Evolutionary conservation across 1,284 basidiomycete genomes (phyloP).

Genomic region (Blastosporella zonata): DNA sequence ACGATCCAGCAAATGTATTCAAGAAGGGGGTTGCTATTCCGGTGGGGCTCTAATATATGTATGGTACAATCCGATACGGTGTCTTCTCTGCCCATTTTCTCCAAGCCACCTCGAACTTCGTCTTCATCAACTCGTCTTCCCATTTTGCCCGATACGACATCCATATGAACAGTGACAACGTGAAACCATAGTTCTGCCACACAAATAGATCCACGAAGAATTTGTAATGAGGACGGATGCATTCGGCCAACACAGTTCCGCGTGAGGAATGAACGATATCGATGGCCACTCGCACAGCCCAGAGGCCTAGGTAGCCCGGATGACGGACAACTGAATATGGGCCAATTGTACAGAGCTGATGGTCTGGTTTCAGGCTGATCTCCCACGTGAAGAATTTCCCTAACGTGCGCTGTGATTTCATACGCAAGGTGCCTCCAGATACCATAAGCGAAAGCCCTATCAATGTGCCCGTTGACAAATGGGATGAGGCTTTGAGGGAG

Average conservation of each 20-base stretch:
- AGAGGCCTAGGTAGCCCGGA: conserved; percentile 8
- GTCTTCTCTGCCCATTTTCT: conserved; percentile 4
- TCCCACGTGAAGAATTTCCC: conserved; percentile 12
- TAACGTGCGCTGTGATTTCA: conserved; percentile 2
- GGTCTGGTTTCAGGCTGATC: conserved; percentile 4
- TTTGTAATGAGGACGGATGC: background rate
- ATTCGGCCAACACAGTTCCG: background rate
- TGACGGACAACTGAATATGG: conserved; percentile 10
- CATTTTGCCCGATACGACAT: conserved; percentile 9
- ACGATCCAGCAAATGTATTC: conserved; percentile 15
- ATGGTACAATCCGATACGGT: conserved; percentile 8
- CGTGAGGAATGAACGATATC: conserved; percentile 6
- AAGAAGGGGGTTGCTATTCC: conserved; percentile 9
- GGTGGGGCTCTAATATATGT: conserved; percentile 9
- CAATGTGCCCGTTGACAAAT: background rate
- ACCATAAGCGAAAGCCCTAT: background rate
- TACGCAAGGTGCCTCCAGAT: conserved; percentile 1
- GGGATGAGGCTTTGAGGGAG: background rate
- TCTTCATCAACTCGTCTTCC: conserved; percentile 13
- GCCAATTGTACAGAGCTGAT: conserved; percentile 7
- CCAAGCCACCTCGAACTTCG: conserved; percentile 1
- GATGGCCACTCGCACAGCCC: background rate
- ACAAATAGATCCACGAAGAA: background rate
- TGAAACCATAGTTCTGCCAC: background rate
- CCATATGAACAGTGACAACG: conserved; percentile 1